Base-by-base conservation (phyloP, 805 yeast genomes). In the Candida parachauliodes region DNA sequence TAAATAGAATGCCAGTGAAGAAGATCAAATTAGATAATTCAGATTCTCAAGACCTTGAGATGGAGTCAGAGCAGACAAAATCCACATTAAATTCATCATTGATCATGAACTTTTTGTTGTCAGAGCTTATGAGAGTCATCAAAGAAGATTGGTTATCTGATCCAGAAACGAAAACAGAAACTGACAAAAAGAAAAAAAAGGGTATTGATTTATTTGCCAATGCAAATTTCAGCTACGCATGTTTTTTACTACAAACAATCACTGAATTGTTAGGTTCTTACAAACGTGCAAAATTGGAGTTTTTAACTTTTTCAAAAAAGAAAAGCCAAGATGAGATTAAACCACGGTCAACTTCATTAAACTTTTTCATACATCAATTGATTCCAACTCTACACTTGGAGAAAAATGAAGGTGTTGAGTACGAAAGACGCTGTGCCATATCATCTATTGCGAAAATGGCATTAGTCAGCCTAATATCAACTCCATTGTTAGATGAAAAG, bases 181-280 rank as follows among this genome's bases (percentile, higher is more conserved):
- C 43, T 5, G 42, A 41, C n/a, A 55, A 41, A 37, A 44, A 44
- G 5, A 52, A 54, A 22, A 66, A 47, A 41, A 46, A 44, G 17
- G 20, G 42, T 1, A 19, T 55, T 2, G 63, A 65, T 30, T 54
- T 74, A 9, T 57, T 71, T 32, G 69, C 64, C 39, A 84, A 83
- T 51, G 62, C 68, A 6, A 69, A 74, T 21, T 85, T 81, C 57
- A 71, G 80, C 0, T 81, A 84, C 49, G 77, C 79, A 41, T 72
- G 81, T 30, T 88, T 81, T 55, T 58, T 89, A 32, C 60, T 89
- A 27, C 85, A 80, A 46, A 60, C 77, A 0, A 57, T 88, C 27
- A 72, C 80, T 0, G 97, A 89, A 47, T 60, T 88, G 6, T 57
- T 89, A 6, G 76, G 81, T 2, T 84, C 96, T 2, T 89, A 88